Percentiles rank a stretch among this genome's conserved stretches.
These are phyloP conservation scores for Diaporthe humulicola DNA, from an alignment of 2,329 filamentous ascomycete species.

Conservation along the genomic window DNA sequence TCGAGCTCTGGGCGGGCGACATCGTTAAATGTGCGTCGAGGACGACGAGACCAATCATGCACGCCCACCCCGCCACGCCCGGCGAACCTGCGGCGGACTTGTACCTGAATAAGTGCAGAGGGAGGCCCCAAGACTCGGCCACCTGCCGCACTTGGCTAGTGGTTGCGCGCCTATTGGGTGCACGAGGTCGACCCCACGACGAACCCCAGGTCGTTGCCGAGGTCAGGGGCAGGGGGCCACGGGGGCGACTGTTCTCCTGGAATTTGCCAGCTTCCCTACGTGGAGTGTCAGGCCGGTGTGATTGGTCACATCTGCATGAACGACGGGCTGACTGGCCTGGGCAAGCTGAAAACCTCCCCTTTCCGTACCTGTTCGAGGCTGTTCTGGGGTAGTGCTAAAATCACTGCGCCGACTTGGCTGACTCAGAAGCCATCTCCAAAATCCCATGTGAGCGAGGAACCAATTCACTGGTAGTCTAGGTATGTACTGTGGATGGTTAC, in stretches of 20 bases:
- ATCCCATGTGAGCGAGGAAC: background rate
- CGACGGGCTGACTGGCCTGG: background rate
- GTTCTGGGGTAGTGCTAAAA: too few species aligned
- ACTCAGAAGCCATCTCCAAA: too few species aligned
- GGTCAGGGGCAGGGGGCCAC: background rate
- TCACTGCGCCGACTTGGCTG: too few species aligned
- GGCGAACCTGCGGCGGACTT: conserved; percentile 22
- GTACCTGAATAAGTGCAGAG: conserved; percentile 11
- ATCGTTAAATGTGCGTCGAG: background rate
- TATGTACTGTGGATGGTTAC: too few species aligned
- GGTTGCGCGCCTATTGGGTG: conserved; percentile 5
- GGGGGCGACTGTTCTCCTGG: background rate
- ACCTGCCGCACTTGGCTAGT: conserved; percentile 18
- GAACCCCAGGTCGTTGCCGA: conserved; percentile 14
- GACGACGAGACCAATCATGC: background rate
- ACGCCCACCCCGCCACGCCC: background rate
- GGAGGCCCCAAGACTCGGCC: conserved; percentile 15
- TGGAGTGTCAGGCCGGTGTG: background rate
- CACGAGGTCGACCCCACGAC: background rate
- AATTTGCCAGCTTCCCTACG: background rate
- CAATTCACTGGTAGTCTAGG: too few species aligned
- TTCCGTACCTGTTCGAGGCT: background rate
- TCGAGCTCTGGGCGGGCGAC: conserved; percentile 20
- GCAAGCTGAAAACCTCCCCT: background rate
- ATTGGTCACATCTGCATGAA: conserved; percentile 1